Base-by-base conservation (phyloP, 768 basidiomycete species). In the Collybia sp. region DNA sequence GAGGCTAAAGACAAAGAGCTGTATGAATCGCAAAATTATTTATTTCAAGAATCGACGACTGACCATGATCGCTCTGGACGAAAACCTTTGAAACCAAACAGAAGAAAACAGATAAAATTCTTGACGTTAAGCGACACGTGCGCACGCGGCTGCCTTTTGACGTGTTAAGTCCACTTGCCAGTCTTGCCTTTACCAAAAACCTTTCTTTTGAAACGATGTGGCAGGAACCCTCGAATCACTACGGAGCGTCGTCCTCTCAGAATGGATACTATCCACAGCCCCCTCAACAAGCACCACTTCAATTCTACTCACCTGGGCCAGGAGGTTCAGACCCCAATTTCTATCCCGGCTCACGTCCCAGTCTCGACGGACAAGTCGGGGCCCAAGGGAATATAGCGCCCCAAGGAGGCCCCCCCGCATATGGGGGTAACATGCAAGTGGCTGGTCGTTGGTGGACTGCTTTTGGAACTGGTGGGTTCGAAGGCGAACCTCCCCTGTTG, bases 401-500 rank as follows among this genome's bases (percentile, higher is more conserved):
- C 18, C 72, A 68, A 2, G 68, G 66, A 6, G 71, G 69, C 37
- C 62, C 70, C 6, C 70, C 76, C 39, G 62, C 69, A 0, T 90
- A 80, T 55, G 79, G 80, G 3, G 88, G 91, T 25, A 83, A 75
- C 59, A 91, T 93, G 35, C 84, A 89, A 57, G 62, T 76, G 2
- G 68, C 72, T 16, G 88, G 86, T 2, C 78, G 80, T 13, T 97
- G 93, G 93, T 93, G 92, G 88, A 89, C 89, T 18, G 93, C 93
- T 30, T 95, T 97, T 70, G 93, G 93, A 30, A 93, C 92, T 1
- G 93, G 92, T 43, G 93, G 92, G 11, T 83, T 95, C 47, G 94
- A 96, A 62, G 95, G 94, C 25, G 96, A 99, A 59, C 90, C 93
- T 41, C 93, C 95, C 31, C 68, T 99, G 58, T 78, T 99, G 43